Conservation (phyloP, 1,139 yeast species). For the Scheffersomyces illinoinensis region DNA sequence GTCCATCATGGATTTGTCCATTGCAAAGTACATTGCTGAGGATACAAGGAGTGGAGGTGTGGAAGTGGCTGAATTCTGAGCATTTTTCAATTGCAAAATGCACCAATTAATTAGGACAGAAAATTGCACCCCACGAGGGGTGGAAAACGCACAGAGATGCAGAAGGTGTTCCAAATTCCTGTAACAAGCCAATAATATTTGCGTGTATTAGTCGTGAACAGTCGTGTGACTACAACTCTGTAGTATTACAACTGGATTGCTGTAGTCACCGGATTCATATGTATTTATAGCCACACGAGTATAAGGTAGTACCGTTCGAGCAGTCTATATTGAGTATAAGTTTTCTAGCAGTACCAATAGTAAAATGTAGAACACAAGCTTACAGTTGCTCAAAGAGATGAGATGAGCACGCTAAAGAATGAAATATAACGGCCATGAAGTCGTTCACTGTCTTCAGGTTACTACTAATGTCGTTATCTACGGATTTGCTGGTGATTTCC, state of each 20-base stretch:
- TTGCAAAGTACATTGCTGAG: slow-evolving; percentile 33
- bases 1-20: slow-evolving; percentile 59
- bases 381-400: too few relatives aligned
- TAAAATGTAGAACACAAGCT: too few relatives aligned
- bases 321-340: too few relatives aligned
- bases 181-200: background rate
- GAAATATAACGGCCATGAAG: too few relatives aligned
- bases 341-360: too few relatives aligned
- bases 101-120: background rate
- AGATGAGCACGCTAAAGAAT: too few relatives aligned
- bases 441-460: too few relatives aligned
- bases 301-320: background rate
- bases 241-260: background rate
- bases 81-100: background rate
- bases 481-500: background rate
- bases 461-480: too few relatives aligned
- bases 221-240: background rate
- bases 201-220: background rate
- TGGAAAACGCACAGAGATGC: background rate
- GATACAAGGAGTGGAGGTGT: slow-evolving; percentile 7
- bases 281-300: background rate
- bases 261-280: background rate
- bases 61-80: background rate
- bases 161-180: background rate
- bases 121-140: background rate